Evolutionary conservation across 441 rosid species (phyloP), one percentile per base, ranked within the genome.

Genomic region (Lepidium campestre): DNA sequence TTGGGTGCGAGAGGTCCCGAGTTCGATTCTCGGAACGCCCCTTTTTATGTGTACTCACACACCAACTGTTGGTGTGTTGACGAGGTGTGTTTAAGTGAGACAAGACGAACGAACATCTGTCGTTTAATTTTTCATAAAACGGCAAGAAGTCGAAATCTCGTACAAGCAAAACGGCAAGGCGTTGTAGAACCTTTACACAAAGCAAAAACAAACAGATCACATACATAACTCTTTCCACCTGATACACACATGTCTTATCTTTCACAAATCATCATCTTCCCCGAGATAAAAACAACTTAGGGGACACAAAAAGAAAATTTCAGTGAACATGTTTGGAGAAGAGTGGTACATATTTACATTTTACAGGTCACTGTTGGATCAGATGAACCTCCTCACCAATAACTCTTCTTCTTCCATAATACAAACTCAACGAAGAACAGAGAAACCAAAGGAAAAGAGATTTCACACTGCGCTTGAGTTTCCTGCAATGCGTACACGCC

Each of bases 1-100:
- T 85, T 79, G 90, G 87, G 90, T 93, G 93, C 86, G 84, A 86
- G 93, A 82, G 89, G 87, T 87, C 85, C 86, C 87, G 82, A 89
- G 91, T 89, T 87, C 91, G 85, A 87, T 89, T 87, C 90, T 87
- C 87, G 86, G 90, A 86, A 83, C 70, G 76, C 73, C 70, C 73
- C 37, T 3, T 52, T 57, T 29, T n/a, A n/a, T n/a, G n/a, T n/a
- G n/a, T n/a, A n/a, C n/a, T n/a, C n/a, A n/a, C n/a, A n/a, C n/a
- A n/a, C n/a, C n/a, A n/a, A n/a, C n/a, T n/a, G n/a, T n/a, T n/a
- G n/a, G n/a, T n/a, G n/a, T n/a, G n/a, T n/a, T n/a, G n/a, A n/a
- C n/a, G n/a, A n/a, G n/a, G n/a, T n/a, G n/a, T n/a, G n/a, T n/a
- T n/a, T n/a, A n/a, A n/a, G n/a, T n/a, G n/a, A n/a, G n/a, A n/a